These are phyloP conservation scores for Pisolithus microcarpus DNA, from an alignment of 768 basidiomycete species.

Conservation along the genomic window DNA sequence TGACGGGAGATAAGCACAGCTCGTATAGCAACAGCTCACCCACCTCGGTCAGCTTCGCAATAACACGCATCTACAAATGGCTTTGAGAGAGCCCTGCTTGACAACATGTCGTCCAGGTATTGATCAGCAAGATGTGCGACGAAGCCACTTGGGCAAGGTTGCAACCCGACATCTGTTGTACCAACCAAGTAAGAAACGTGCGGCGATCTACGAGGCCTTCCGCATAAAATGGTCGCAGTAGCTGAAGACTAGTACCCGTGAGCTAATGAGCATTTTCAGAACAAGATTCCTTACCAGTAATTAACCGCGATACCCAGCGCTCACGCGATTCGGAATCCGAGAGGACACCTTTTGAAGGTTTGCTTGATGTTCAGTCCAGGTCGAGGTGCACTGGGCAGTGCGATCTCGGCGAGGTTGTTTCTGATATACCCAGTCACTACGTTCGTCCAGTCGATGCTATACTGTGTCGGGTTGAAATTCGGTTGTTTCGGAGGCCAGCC, in stretches of 20 bases:
- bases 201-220: constrained; percentile 77
- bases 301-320: constrained; percentile 69
- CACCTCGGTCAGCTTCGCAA: constrained; percentile 63
- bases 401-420: constrained; percentile 76
- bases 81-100: constrained; percentile 57
- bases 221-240: constrained; percentile 69
- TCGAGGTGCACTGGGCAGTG: constrained; percentile 70
- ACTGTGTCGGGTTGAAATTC: constrained; percentile 73
- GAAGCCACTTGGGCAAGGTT: constrained; percentile 79
- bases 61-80: constrained; percentile 68
- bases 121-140: constrained; percentile 71
- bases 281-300: constrained; percentile 50
- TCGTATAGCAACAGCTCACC: neutral
- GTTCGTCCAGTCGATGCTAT: constrained; percentile 81
- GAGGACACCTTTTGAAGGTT: constrained; percentile 75
- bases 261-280: neutral
- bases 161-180: constrained; percentile 67
- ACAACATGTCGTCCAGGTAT: constrained; percentile 64
- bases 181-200: constrained; percentile 73
- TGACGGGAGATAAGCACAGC: constrained; percentile 19
- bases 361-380: constrained; percentile 75
- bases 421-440: constrained; percentile 75
- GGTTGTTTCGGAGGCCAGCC: constrained; percentile 73
- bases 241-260: constrained; percentile 43
- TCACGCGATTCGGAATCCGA: constrained; percentile 64